These are phyloP conservation scores for Trichoderma gamsii DNA, from an alignment of 495 filamentous ascomycete genomes.

Conservation along the genomic window DNA sequence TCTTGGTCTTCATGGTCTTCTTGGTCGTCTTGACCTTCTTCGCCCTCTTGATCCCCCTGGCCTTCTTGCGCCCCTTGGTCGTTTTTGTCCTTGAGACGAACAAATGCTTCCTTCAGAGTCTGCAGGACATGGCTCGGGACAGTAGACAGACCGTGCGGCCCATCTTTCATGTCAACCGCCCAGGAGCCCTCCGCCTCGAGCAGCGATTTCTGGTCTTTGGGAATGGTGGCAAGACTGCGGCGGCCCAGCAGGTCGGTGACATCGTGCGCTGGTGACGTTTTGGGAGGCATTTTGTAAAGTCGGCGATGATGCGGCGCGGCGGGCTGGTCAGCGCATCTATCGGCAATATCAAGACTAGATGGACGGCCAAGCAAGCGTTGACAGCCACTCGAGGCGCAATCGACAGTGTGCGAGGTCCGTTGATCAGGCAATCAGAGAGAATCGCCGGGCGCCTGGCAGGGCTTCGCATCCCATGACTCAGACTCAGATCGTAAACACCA, in stretches of 20 bases:
- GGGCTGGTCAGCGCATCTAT: not conserved
- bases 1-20: not conserved
- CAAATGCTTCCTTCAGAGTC: slow-evolving; percentile 27
- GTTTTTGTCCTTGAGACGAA: slow-evolving; percentile 7
- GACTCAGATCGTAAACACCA: not conserved
- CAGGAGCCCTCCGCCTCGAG: slow-evolving; percentile 46
- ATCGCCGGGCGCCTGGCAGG: not conserved
- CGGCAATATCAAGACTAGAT: not conserved
- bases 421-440: not conserved
- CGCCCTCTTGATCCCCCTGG: too few relatives aligned
- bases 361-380: not conserved
- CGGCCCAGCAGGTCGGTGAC: slow-evolving; percentile 5
- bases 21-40: not conserved
- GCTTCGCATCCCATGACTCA: slow-evolving; percentile 3
- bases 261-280: not conserved
- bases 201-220: slow-evolving; percentile 53
- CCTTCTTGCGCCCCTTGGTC: not conserved
- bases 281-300: not conserved
- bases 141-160: slow-evolving; percentile 25
- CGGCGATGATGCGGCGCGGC: not conserved
- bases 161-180: slow-evolving; percentile 21
- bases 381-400: not conserved
- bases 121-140: slow-evolving; percentile 35
- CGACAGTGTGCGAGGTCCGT: not conserved
- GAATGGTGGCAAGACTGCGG: slow-evolving; percentile 45